Evolutionary conservation across 495 filamentous ascomycete species (phyloP), one percentile per base, ranked within the genome.

Genomic region (Amphirosellinia nigrospora): DNA sequence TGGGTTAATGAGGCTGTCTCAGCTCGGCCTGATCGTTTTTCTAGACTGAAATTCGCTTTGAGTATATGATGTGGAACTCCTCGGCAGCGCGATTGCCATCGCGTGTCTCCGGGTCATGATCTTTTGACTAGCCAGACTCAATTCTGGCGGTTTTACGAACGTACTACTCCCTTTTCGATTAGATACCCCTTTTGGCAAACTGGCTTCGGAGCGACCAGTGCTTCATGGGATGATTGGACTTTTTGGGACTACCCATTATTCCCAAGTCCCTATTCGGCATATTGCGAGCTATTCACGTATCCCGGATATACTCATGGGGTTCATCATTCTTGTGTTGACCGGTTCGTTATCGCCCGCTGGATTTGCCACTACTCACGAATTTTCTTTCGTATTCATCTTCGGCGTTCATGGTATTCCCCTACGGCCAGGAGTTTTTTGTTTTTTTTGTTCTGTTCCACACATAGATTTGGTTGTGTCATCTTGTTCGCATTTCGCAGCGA

Each of bases 1-100:
- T 86, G 71, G 89, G 87, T 30, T 91, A 82, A 82, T 46, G 4
- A 58, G 62, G 43, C 1, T 46, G 26, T 26, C 7, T 11, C 9
- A 11, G 28, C 23, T n/a, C 7, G 39, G 34, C 2, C 5, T 0
- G 11, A 15, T 1, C 13, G 7, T n/a, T 21, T 28, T 56, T 30
- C 8, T 2, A 43, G 48, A 28, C 15, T 8, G 3, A 26, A 38
- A 28, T 6, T 1, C 2, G 21, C 13, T 36, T 45, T 10, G 6
- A 3, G 6, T 28, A 19, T 13, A 9, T 41, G 1, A 11, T 6
- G 36, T 1, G 38, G 26, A 7, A 30, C 38, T 46, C 16, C 19
- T 30, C 16, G 36, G 52, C 8, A 13, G 56, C 50, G 28, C 28
- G 63, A 55, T 39, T 21, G 36, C 53, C n/a, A n/a, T 43, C 43